phyloP scores from a whole-genome alignment of 2,329 filamentous ascomycete species.

The Colletotrichum liriopes region DNA sequence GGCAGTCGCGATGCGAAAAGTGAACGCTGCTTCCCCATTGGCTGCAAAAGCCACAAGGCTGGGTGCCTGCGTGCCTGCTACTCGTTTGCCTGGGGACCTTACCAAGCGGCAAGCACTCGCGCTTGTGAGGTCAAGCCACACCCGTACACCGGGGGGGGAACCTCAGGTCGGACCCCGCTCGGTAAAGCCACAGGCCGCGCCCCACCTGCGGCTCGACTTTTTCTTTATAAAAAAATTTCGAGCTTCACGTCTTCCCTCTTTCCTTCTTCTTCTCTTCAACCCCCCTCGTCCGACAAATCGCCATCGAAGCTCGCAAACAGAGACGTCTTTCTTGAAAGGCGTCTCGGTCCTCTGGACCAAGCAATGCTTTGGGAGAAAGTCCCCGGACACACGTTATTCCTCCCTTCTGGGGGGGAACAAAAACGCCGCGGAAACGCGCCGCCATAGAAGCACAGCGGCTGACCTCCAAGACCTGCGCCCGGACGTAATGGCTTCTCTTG shows the following conservation, averaged over 20 bases:
- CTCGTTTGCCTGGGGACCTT: conserved; percentile 11
- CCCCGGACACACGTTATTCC: conserved; percentile 85
- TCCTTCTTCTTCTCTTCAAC: conserved; percentile 65
- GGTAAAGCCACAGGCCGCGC: conserved; percentile 30
- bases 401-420: conserved; percentile 51
- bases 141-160: not conserved
- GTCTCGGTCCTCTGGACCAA: conserved; percentile 55
- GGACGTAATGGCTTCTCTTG: conserved; percentile 53
- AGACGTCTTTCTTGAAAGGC: conserved; percentile 61
- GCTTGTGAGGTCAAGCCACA: conserved; percentile 24
- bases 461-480: conserved; percentile 76
- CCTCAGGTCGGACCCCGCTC: not conserved
- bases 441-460: conserved; percentile 99
- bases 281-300: conserved; percentile 99
- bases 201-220: conserved; percentile 25
- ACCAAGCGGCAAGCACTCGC: conserved; percentile 10
- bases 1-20: conserved; percentile 43
- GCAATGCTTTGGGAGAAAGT: conserved; percentile 99
- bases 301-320: conserved; percentile 99
- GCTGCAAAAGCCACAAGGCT: conserved; percentile 40
- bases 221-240: conserved; percentile 41
- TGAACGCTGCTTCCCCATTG: conserved; percentile 27
- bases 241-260: conserved; percentile 42
- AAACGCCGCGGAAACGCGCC: conserved; percentile 93
- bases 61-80: conserved; percentile 22